Conservation (phyloP, 163 green algal genomes). For the Trebouxiophyceae sp. region DNA sequence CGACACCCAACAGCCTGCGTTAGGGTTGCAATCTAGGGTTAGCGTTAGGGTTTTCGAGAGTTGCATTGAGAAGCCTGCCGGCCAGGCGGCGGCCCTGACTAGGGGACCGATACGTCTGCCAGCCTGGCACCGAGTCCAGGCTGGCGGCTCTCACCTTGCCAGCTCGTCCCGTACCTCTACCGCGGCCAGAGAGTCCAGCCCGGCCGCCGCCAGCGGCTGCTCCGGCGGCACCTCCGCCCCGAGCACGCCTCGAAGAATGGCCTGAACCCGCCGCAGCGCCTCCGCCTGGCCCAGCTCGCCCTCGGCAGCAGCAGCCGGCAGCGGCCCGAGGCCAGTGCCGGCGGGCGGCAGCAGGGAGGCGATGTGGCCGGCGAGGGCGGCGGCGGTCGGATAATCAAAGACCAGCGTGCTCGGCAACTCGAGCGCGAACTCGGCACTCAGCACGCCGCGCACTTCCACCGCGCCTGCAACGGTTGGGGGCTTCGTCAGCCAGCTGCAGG, state of each 20-base stretch:
- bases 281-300: neutral
- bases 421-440: conserved; percentile 44
- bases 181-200: conserved; percentile 37
- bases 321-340: too few species aligned
- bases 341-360: neutral
- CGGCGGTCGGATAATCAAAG: conserved; percentile 43
- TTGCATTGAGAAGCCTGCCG: neutral
- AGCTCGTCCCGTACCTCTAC: conserved; percentile 21
- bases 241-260: conserved; percentile 39
- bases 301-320: too few species aligned
- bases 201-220: conserved; percentile 43
- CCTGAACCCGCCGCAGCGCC: conserved; percentile 21
- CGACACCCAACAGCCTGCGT: conserved; percentile 17
- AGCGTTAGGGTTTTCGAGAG: too few species aligned
- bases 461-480: conserved; percentile 18
- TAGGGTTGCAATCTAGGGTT: neutral
- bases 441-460: conserved; percentile 58
- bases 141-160: too few species aligned
- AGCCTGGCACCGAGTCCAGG: too few species aligned
- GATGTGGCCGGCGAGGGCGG: conserved; percentile 34
- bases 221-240: conserved; percentile 24
- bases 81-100: too few species aligned
- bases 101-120: neutral
- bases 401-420: conserved; percentile 51
- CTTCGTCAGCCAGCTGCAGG: neutral